Percentiles rank a stretch among this genome's conserved stretches.
Evolutionary conservation across 2,329 filamentous ascomycete species (phyloP).

Genomic region (Penicillium brevicompactum): DNA sequence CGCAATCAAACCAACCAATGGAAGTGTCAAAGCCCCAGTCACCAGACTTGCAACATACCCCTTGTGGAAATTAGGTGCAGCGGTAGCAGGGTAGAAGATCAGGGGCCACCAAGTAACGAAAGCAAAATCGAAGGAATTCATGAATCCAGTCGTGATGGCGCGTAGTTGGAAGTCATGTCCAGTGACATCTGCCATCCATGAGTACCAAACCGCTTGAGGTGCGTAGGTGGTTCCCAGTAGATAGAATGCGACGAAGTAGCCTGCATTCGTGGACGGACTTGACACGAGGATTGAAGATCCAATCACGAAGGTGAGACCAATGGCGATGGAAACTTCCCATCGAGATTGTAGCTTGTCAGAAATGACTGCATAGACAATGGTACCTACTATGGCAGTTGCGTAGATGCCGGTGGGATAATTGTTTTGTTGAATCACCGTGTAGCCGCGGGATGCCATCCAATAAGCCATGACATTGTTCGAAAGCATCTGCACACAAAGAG

Average conservation of each 20-base stretch:
- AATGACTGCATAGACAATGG: slow-evolving; percentile 43
- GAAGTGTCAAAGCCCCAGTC: slow-evolving; percentile 41
- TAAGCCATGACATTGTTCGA: slow-evolving; percentile 50
- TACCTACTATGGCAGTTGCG: slow-evolving; percentile 47
- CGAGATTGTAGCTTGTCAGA: slow-evolving; percentile 48
- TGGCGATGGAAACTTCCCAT: slow-evolving; percentile 48
- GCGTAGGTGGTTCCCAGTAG: slow-evolving; percentile 49
- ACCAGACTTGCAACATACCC: slow-evolving; percentile 46
- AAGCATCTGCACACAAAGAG: slow-evolving; percentile 47
- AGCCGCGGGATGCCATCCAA: slow-evolving; percentile 50
- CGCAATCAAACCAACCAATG: slow-evolving; percentile 41
- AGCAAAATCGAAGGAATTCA: slow-evolving; percentile 49
- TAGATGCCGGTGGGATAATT: slow-evolving; percentile 49
- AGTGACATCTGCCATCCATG: slow-evolving; percentile 49
- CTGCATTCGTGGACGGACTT: slow-evolving; percentile 23
- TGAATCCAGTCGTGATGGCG: slow-evolving; percentile 49
- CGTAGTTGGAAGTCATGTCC: slow-evolving; percentile 43
- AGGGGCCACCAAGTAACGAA: slow-evolving; percentile 48
- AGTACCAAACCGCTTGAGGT: slow-evolving; percentile 51
- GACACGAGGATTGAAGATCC: slow-evolving; percentile 26
- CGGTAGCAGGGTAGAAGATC: slow-evolving; percentile 45
- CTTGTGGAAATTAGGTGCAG: slow-evolving; percentile 43
- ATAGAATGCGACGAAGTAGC: slow-evolving; percentile 50
- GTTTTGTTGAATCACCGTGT: slow-evolving; percentile 48
- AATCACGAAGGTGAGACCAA: slow-evolving; percentile 47